Base-by-base conservation (phyloP, 2,329 filamentous ascomycete species). In the Pochonia chlamydosporia region DNA sequence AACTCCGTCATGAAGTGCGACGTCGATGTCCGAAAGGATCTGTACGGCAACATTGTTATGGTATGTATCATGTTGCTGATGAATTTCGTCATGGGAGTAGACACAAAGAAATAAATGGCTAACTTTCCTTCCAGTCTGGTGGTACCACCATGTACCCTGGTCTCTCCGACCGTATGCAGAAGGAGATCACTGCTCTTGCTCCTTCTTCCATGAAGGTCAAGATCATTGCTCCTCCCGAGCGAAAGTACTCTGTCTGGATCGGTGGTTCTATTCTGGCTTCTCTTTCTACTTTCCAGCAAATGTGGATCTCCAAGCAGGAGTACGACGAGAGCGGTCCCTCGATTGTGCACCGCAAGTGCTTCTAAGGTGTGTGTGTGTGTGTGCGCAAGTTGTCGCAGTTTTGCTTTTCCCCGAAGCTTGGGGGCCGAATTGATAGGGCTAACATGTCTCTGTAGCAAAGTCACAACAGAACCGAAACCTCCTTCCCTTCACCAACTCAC, bases 1-100 rank as follows among this genome's bases (percentile, higher is more conserved):
- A 97, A 97, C 87, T 97, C 93, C 67, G 96, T 99, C 86, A 97
- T 97, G 90, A 99, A 99, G 88, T 97, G 93, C 76, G 93, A 99
- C 76, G 91, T 99, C 74, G 93, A 99, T 74, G 93, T 99, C 76
- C 89, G 93, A 81, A 97, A 97, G 86, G 93, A 97, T 75, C 85
- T 99, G 62, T 99, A 99, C 77, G 91, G 91, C 74, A 99, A 99
- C 87, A 97, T 99, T 70, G 93, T 99, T 80, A 97, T 97, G 93
- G 91, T 96, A 85, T 61, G 89, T 55, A 24, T 23, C 20, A 20
- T 11, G n/a, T n/a, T n/a, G n/a, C n/a, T n/a, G n/a, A n/a, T n/a
- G n/a, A n/a, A n/a, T n/a, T n/a, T n/a, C n/a, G n/a, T n/a, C n/a
- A n/a, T n/a, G n/a, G n/a, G n/a, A n/a, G n/a, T n/a, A n/a, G n/a